A percentile compares a stretch with the other conserved stretches of the same genome.
phyloP scores from a whole-genome alignment of 129 eudicot species.

The Erigeron canadensis region DNA sequence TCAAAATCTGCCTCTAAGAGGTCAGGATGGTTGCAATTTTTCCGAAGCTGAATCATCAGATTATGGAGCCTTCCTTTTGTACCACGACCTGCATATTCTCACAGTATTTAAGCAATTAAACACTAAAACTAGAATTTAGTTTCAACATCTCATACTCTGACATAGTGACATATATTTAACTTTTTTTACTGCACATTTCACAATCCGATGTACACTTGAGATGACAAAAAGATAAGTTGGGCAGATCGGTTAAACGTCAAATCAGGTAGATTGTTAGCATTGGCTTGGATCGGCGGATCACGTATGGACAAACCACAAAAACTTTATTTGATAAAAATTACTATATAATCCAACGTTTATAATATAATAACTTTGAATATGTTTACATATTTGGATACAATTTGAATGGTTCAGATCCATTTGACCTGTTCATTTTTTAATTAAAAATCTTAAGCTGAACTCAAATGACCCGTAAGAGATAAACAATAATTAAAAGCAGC shows the following conservation, averaged over 20 bases:
- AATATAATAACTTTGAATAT: neutral
- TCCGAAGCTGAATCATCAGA: slow-evolving; percentile 84
- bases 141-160: neutral
- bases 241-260: neutral
- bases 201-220: neutral
- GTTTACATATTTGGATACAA: neutral
- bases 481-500: no score
- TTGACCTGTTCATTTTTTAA: neutral
- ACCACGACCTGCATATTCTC: slow-evolving; percentile 54
- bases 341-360: no score
- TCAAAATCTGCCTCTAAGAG: slow-evolving; percentile 76
- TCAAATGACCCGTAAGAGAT: no score
- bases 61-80: slow-evolving; percentile 64
- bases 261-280: neutral
- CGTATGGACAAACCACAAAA: neutral
- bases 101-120: neutral
- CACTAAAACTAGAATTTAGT: neutral
- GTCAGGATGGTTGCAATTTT: slow-evolving; percentile 97
- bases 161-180: neutral
- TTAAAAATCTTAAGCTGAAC: neutral
- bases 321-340: no score
- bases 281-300: neutral
- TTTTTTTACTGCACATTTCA: neutral
- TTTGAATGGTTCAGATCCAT: neutral
- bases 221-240: neutral